Evolutionary conservation across 352 stramenopile species (phyloP), one percentile per base, ranked within the genome.

Genomic region (Globisporangium ultimum): DNA sequence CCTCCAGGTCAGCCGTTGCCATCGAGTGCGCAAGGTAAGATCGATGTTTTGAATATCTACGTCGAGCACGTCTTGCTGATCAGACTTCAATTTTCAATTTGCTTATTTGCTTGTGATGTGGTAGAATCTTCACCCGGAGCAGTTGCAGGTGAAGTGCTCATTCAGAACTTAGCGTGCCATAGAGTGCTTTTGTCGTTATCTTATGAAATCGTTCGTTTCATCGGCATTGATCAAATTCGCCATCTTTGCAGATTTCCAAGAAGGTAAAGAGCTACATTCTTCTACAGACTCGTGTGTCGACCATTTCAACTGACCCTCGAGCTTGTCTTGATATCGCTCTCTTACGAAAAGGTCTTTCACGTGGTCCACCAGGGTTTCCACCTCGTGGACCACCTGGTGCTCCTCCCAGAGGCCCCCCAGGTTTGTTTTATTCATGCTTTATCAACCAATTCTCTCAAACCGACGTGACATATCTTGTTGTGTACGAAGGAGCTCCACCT

Each of bases 1-100:
- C 64, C 60, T 20, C 60, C 61, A 17, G 54, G 60, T 28, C 43
- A 50, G 24, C 57, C 55, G 24, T 51, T 55, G 32, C 49, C 58
- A 36, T 62, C 54, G 54, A 38, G 54, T 17, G 59, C n/a, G 60
- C 70, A 49, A 56, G 56, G 47, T 50, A 13, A 18, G 52, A 17
- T 43, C 10, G 38, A 17, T 10, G 11, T 3, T 8, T 43, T 10
- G 38, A 43, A 43, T 24, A 15, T 42, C 12, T n/a, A 24, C 24
- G 3, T 46, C n/a, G 20, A n/a, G n/a, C n/a, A 2, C 5, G 24
- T 5, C 24, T 32, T 32, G 24, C 24, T 32, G 24, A 32, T 32
- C 24, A 32, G 24, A 32, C 24, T n/a, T n/a, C n/a, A n/a, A n/a
- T n/a, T n/a, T 9, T 43, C 18, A 15, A 34, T 18, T 15, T 48